These are phyloP conservation scores for Pythium dissimile DNA, from an alignment of 352 stramenopile genomes.

Conservation along the genomic window DNA sequence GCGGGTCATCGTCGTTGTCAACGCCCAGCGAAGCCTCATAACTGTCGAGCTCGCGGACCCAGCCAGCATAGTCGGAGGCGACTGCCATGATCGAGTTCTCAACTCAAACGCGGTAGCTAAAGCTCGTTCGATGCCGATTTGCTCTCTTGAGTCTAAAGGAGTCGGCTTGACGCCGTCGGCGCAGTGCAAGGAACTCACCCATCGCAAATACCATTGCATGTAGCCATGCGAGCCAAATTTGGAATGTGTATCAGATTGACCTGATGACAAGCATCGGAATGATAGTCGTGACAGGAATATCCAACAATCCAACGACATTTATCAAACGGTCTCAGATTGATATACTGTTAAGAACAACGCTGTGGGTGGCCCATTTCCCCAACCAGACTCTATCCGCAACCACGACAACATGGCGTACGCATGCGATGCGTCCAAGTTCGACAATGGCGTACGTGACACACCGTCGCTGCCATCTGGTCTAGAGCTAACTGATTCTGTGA, in stretches of 20 bases:
- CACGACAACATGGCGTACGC: too few relatives aligned
- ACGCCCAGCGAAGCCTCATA: slow-evolving; percentile 32
- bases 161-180: too few relatives aligned
- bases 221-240: slow-evolving; percentile 1
- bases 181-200: too few relatives aligned
- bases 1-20: slow-evolving; percentile 28
- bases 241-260: slow-evolving; percentile 4
- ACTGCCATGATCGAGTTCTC: slow-evolving; percentile 13
- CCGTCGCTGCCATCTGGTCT: background rate
- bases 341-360: background rate
- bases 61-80: slow-evolving; percentile 41
- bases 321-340: background rate
- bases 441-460: slow-evolving; percentile 18
- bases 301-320: background rate
- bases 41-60: slow-evolving; percentile 56
- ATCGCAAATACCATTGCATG: too few relatives aligned
- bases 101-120: background rate
- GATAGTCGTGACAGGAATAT: background rate
- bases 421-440: slow-evolving; percentile 15
- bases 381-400: too few relatives aligned
- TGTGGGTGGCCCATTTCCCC: too few relatives aligned
- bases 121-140: background rate
- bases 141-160: too few relatives aligned
- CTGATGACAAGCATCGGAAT: slow-evolving; percentile 2
- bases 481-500: background rate